phyloP scores from a whole-genome alignment of 345 rosid species.

The Gossypium bickii region DNA sequence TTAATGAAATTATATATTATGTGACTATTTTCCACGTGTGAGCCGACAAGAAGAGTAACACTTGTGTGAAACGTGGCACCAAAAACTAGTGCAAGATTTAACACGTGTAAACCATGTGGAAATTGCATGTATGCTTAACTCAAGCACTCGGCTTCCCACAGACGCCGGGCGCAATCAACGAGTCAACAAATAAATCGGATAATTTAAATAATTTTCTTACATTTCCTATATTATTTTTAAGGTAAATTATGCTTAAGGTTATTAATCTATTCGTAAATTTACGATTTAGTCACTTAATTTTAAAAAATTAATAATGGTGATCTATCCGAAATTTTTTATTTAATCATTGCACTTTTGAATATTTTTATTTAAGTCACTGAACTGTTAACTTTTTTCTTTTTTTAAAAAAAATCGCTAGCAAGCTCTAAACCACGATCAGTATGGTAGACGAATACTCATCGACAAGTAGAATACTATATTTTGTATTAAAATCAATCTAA shows the following conservation, averaged over 20 bases:
- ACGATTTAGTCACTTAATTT: rapidly evolving
- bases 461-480: too few species aligned
- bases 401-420: rapidly evolving
- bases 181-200: neutral
- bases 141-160: neutral
- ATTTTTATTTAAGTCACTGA: too few species aligned
- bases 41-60: neutral
- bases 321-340: rapidly evolving
- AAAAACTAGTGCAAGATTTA: neutral
- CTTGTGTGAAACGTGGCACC: neutral
- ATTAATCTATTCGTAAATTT: too few species aligned
- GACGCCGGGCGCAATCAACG: neutral
- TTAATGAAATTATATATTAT: neutral
- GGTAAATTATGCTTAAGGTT: rapidly evolving
- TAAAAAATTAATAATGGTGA: rapidly evolving
- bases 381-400: too few species aligned
- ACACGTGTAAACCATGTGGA: neutral
- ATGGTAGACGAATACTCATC: too few species aligned
- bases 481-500: too few species aligned
- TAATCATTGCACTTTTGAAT: too few species aligned
- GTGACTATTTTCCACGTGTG: conserved; percentile 15
- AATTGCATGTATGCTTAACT: conserved; percentile 4
- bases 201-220: too few species aligned
- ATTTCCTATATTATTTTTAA: too few species aligned
- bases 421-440: too few species aligned